Evolutionary conservation across 1,284 basidiomycete species (phyloP), one percentile per base, ranked within the genome.

Genomic region (Cryptococcus sp.): DNA sequence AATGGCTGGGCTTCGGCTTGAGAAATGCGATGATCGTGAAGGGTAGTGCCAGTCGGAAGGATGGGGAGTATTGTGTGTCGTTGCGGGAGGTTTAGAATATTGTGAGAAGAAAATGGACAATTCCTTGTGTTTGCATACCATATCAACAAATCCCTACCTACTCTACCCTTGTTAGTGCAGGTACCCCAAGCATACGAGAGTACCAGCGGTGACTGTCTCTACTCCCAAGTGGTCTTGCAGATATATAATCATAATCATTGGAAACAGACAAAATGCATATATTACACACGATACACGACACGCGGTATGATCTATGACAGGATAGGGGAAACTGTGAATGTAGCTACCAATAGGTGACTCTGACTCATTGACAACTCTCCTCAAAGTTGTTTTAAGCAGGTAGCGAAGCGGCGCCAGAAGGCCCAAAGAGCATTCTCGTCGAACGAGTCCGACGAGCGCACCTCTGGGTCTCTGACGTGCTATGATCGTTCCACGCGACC

Each of bases 1-100:
- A 76, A 85, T 48, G 91, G 91, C 1, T 92, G 42, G 42, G 42
- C 42, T n/a, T 22, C 42, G 42, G 42, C 42, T 19, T 19, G 42
- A 22, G 42, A 11, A 45, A 15, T n/a, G 42, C 15, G 11, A n/a
- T 8, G 31, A 45, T n/a, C 16, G 22, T n/a, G 7, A 8, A 22
- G 15, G 42, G 6, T 45, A 8, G 2, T 15, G 42, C n/a, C n/a
- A 22, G n/a, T 45, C 2, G 42, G 42, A 8, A 15, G 42, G n/a
- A 8, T 35, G 42, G 42, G 42, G 42, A 45, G 42, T n/a, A 2
- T 8, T 19, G 7, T 22, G 42, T 6, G 22, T 45, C 10, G 31
- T 35, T 10, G 31, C 13, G 31, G 31, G 8, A 35, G 31, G 31
- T 35, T 13, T 35, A 19, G 41, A 42, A 42, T 3, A 7, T 42